These are phyloP conservation scores for Lolium perenne DNA, from an alignment of 176 grass and related monocot genomes.

Conservation along the genomic window DNA sequence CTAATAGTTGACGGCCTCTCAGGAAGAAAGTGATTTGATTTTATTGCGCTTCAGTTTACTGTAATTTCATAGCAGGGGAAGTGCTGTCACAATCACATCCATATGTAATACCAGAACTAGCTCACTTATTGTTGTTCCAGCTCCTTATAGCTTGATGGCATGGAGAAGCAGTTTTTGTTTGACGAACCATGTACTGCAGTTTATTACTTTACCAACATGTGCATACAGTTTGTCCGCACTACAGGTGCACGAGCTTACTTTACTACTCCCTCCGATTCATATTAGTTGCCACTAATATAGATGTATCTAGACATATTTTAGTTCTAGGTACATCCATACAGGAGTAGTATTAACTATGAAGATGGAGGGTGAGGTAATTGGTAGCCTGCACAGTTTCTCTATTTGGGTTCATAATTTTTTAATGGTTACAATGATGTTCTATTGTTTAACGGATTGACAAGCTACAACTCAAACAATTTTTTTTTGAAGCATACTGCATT, in stretches of 20 bases:
- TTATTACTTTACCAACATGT: not conserved
- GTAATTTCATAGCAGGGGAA: not conserved
- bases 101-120: not conserved
- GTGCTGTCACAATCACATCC: not conserved
- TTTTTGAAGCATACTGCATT: not conserved
- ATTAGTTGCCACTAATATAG: no score
- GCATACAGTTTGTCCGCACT: not conserved
- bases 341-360: not conserved
- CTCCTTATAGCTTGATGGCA: conserved; percentile 5
- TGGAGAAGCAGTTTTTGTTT: not conserved
- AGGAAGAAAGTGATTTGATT: not conserved
- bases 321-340: no score
- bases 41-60: not conserved
- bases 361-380: not conserved
- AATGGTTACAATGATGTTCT: not conserved
- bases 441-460: not conserved
- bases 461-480: no score
- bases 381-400: not conserved
- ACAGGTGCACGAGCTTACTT: not conserved
- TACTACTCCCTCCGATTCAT: no score
- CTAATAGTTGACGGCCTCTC: not conserved
- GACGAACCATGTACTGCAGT: not conserved
- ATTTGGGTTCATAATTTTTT: not conserved
- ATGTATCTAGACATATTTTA: no score
- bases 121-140: conserved; percentile 3